Evolutionary conservation across 2,329 filamentous ascomycete genomes (phyloP).

Genomic region (Raffaelea ambrosiae): DNA sequence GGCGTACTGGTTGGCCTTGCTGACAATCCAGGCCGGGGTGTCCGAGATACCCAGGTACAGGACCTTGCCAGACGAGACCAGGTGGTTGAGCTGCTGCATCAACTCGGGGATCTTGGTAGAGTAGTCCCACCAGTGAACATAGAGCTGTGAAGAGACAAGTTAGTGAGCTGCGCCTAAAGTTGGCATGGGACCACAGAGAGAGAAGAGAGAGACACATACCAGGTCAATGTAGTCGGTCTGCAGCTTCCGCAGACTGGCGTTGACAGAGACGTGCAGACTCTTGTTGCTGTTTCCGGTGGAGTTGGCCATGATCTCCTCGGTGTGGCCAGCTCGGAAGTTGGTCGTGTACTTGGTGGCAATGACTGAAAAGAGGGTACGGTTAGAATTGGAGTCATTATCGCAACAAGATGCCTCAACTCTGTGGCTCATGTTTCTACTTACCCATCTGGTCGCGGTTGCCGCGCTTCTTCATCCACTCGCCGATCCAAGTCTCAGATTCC

Average conservation of each 20-base stretch:
- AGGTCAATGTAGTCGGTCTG: conserved; percentile 63
- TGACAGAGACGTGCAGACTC: conserved; percentile 46
- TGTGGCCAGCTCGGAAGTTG: conserved; percentile 35
- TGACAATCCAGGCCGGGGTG: conserved; percentile 48
- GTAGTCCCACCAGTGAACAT: conserved; percentile 50
- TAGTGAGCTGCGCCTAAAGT: neutral
- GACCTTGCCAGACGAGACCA: conserved; percentile 45
- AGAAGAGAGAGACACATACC: conserved; percentile 22
- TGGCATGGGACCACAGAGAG: neutral
- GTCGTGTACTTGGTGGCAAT: conserved; percentile 63
- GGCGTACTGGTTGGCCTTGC: conserved; percentile 48
- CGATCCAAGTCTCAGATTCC: conserved; percentile 58
- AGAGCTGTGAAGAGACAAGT: conserved; percentile 24
- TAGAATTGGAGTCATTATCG: too few relatives aligned
- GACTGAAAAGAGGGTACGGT: conserved; percentile 36
- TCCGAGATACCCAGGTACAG: conserved; percentile 51
- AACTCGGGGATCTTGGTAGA: conserved; percentile 45
- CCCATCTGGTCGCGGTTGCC: conserved; percentile 58
- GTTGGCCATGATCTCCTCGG: conserved; percentile 39
- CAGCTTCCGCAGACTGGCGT: conserved; percentile 49
- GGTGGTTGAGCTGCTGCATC: conserved; percentile 48
- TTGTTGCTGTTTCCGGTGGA: conserved; percentile 54
- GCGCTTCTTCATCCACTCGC: conserved; percentile 60
- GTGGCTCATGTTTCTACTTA: conserved; percentile 17
- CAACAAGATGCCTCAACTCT: too few relatives aligned